Evolutionary conservation across 2,329 filamentous ascomycete species (phyloP).

Genomic region (Penicillium thymicola): DNA sequence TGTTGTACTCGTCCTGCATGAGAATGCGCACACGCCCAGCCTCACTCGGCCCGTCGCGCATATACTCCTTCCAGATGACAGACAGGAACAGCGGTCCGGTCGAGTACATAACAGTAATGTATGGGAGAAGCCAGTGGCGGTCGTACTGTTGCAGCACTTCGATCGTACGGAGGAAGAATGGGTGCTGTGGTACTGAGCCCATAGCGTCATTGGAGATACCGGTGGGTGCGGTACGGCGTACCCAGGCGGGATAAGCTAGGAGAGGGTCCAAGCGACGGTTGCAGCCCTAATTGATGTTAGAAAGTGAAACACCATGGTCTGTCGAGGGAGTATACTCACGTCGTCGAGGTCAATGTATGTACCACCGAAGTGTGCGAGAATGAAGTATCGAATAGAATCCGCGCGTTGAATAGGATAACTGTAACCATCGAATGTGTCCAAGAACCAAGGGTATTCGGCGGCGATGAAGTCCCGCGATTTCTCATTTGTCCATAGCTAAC

Average conservation of each 20-base stretch:
- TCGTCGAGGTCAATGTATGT: conserved; percentile 79
- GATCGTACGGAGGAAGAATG: conserved; percentile 69
- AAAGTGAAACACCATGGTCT: not conserved
- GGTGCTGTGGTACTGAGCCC: conserved; percentile 68
- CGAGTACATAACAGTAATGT: conserved; percentile 76
- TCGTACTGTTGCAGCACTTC: conserved; percentile 65
- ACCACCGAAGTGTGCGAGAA: conserved; percentile 72
- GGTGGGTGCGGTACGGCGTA: conserved; percentile 69
- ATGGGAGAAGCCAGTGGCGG: conserved; percentile 65
- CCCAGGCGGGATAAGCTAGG: conserved; percentile 66
- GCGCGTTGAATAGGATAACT: conserved; percentile 72
- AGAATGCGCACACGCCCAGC: conserved; percentile 61
- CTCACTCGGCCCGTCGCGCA: conserved; percentile 44
- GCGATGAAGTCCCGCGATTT: conserved; percentile 68
- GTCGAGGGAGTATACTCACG: conserved; percentile 38
- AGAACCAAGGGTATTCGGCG: conserved; percentile 72
- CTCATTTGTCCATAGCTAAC: conserved; percentile 71
- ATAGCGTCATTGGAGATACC: conserved; percentile 80
- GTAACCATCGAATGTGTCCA: conserved; percentile 71
- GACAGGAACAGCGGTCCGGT: conserved; percentile 74
- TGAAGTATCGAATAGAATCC: conserved; percentile 76
- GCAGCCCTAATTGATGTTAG: conserved; percentile 54
- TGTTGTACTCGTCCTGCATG: conserved; percentile 68
- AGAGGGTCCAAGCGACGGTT: conserved; percentile 65
- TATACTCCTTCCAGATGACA: conserved; percentile 72